Evolutionary conservation across 495 filamentous ascomycete species (phyloP), one percentile per base, ranked within the genome.

Genomic region (Penicillium bialowiezense): DNA sequence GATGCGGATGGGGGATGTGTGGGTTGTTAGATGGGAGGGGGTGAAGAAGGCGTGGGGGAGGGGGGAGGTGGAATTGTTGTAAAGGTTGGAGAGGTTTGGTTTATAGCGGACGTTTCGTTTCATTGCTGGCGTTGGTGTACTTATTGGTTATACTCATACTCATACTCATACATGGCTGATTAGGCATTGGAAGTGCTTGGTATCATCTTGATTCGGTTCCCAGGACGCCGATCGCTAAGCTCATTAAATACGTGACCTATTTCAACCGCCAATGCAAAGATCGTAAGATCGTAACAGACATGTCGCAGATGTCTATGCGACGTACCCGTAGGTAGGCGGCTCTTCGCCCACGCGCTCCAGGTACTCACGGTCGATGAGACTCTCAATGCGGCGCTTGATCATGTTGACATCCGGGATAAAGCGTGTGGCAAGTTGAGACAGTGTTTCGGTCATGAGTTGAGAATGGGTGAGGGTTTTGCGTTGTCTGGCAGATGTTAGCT

Each of bases 321-420:
- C 64, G 63, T 96, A 96, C 28, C 79, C 76, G 59, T 96, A 96
- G 1, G 84, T 81, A 2, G 89, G 77, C 5, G 77, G 70, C 10
- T 85, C 80, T 24, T 84, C 81, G 15, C 90, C 87, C 0, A 92
- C 73, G 20, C 93, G 83, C 67, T 95, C 92, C n/a, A 99, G 70
- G 59, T 97, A 99, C 61, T 99, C 93, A 37, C 91, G 79, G 52
- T 87, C 85, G 43, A 99, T 93, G 54, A 99, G 68, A 56, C 86
- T 88, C 64, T 99, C 93, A 48, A 99, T 89, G n/a, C 88, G 82
- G 61, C 82, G 85, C 74, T 99, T 99, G 70, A 97, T 86, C 78
- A 97, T 88, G 32, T 78, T 76, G 26, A 97, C 76, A 50, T 97
- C 92, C 0, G 93, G 95, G 49, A 85, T 85, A 72, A 99, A 99